These are phyloP conservation scores for Heritiera fomes DNA, from an alignment of 345 rosid genomes.

Conservation along the genomic window DNA sequence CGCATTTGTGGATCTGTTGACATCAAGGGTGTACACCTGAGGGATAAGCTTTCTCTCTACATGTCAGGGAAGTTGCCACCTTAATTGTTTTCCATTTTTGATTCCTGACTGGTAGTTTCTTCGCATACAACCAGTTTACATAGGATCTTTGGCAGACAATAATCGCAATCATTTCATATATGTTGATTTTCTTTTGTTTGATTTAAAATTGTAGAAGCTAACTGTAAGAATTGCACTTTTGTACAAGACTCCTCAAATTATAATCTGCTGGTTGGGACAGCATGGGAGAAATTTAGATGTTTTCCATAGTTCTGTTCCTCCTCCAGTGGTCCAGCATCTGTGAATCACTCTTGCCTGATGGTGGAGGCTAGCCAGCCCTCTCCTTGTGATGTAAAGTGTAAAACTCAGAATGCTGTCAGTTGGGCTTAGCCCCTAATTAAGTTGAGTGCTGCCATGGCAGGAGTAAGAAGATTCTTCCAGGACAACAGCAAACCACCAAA, in stretches of 20 bases:
- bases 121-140: not conserved
- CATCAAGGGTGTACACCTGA: constrained; percentile 39
- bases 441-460: not conserved
- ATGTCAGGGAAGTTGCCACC: constrained; percentile 36
- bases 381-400: not conserved
- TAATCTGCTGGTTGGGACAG: not conserved
- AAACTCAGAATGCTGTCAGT: not conserved
- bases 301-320: not conserved
- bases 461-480: not conserved
- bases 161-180: not conserved
- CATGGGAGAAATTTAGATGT: not conserved
- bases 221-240: not conserved
- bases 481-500: not conserved
- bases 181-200: not conserved
- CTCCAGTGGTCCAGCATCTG: too few species aligned
- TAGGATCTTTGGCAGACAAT: constrained; percentile 9
- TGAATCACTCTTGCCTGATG: not conserved
- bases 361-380: not conserved
- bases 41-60: constrained; percentile 50
- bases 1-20: constrained; percentile 41
- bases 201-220: not conserved
- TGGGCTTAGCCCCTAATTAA: not conserved
- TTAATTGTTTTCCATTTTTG: constrained; percentile 19
- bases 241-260: constrained; percentile 9
- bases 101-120: constrained; percentile 6